Evolutionary conservation across 2,329 filamentous ascomycete species (phyloP).

Genomic region (Trichoderma koningiopsis): DNA sequence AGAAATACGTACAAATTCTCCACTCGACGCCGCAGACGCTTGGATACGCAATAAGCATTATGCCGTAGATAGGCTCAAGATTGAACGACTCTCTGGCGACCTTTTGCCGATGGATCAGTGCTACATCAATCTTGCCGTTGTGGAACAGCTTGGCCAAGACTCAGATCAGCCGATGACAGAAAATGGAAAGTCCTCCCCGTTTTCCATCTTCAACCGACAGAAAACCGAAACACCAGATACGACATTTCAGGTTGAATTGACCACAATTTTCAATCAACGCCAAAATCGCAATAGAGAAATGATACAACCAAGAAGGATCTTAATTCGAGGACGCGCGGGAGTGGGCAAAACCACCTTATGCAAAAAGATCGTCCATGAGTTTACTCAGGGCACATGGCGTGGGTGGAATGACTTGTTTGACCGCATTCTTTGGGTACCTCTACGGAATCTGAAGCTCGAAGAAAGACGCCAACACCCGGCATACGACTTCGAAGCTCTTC

Average conservation of each 20-base stretch:
- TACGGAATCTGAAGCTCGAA: slow-evolving; percentile 39
- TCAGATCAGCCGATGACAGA: too few relatives aligned
- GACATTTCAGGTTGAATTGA: slow-evolving; percentile 32
- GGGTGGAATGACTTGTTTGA: slow-evolving; percentile 35
- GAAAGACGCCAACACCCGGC: slow-evolving; percentile 2
- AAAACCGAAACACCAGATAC: slow-evolving; percentile 33
- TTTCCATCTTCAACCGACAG: slow-evolving; percentile 29
- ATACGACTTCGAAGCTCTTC: slow-evolving; percentile 34
- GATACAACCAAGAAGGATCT: slow-evolving; percentile 36
- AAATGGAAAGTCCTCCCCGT: too few relatives aligned
- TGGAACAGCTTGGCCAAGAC: slow-evolving; percentile 32
- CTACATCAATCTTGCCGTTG: slow-evolving; percentile 46
- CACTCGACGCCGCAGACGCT: background rate
- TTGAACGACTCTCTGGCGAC: slow-evolving; percentile 41
- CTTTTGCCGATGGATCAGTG: slow-evolving; percentile 39
- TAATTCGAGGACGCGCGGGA: slow-evolving; percentile 41
- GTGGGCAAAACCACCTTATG: slow-evolving; percentile 44
- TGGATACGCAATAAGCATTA: slow-evolving; percentile 34
- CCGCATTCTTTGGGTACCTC: slow-evolving; percentile 44
- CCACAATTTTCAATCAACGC: slow-evolving; percentile 35
- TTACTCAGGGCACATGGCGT: slow-evolving; percentile 29
- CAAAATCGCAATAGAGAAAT: slow-evolving; percentile 24
- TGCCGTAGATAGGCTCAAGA: slow-evolving; percentile 32
- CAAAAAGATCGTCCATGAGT: slow-evolving; percentile 44
- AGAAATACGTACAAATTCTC: slow-evolving; percentile 25